phyloP scores from a whole-genome alignment of 257 asterid species.

The Primulina tabacum region DNA sequence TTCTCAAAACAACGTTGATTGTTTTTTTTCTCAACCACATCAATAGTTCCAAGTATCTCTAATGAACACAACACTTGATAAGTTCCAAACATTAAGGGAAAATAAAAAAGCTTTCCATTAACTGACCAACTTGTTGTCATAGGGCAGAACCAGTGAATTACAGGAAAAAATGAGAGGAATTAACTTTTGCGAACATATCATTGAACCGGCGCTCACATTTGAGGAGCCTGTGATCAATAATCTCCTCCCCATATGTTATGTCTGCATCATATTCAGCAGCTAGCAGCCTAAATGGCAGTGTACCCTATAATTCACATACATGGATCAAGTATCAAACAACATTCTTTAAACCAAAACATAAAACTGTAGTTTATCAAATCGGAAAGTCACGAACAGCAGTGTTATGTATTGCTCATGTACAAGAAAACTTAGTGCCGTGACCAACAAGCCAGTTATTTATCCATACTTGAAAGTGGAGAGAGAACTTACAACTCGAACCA shows the following conservation, averaged over 20 bases:
- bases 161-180: background rate
- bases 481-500: constrained; percentile 85
- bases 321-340: no score
- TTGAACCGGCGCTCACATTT: constrained; percentile 80
- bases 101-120: background rate
- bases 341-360: no score
- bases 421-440: background rate
- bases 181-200: constrained; percentile 33
- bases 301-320: constrained; percentile 46
- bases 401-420: background rate
- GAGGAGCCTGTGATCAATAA: constrained; percentile 84
- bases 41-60: constrained; percentile 77
- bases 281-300: constrained; percentile 76
- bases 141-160: background rate
- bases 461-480: no score
- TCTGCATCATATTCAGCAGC: constrained; percentile 93
- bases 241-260: constrained; percentile 87
- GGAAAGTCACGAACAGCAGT: background rate
- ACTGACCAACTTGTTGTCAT: background rate
- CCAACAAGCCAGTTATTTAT: no score
- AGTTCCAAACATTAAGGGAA: constrained; percentile 3
- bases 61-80: constrained; percentile 17
- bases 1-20: constrained; percentile 64
- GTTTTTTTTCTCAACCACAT: constrained; percentile 88
- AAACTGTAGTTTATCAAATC: background rate